Base-by-base conservation (phyloP, 179 eudicot genomes). In the Corrigiola litoralis region DNA sequence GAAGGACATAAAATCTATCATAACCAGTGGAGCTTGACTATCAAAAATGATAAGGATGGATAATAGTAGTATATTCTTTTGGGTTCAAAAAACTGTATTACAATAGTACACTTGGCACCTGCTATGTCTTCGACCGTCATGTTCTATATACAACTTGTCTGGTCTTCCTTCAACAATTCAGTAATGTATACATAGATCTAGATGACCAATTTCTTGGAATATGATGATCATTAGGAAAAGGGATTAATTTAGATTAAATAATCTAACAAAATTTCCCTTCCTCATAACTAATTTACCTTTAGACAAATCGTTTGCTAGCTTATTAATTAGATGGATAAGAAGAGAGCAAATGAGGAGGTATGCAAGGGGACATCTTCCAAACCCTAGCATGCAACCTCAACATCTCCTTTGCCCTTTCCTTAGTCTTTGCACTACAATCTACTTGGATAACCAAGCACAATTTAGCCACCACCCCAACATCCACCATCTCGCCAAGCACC, bases 391-490 rank as follows among this genome's bases (percentile, higher is more conserved):
- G 92, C 75, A 80, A 47, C 73, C 71, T 87, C 59, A 92, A 49
- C 10, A 90, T 84, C 74, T 78, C 84, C 63, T 65, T 75, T 16
- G 79, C 95, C 72, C 82, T 85, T 18, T 84, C 88, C 75, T 90
- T 89, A 0, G 85, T 82, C 61, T 85, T 80, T 5, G 78, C 63
- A 7, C 65, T 45, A 24, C 92, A 88, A 28, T 79, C 82, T 7
- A 90, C 72, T 65, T 87, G 86, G 61, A 92, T 46, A 28, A 92
- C 75, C 61, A 81, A 82, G 54, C 85, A 87, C 72, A 92, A 68
- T 74, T 87, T 89, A 25, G 81, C 83, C 79, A 92, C 95, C 62
- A 85, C 84, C 32, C 98, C 98, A 17, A 74, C 85, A 50, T 80
- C 59, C 73, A 81, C 8, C 90, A 92, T 84, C 67, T 92, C 98